Conservation (phyloP, 2,329 filamentous ascomycete species). For the Penicillium sp. region DNA sequence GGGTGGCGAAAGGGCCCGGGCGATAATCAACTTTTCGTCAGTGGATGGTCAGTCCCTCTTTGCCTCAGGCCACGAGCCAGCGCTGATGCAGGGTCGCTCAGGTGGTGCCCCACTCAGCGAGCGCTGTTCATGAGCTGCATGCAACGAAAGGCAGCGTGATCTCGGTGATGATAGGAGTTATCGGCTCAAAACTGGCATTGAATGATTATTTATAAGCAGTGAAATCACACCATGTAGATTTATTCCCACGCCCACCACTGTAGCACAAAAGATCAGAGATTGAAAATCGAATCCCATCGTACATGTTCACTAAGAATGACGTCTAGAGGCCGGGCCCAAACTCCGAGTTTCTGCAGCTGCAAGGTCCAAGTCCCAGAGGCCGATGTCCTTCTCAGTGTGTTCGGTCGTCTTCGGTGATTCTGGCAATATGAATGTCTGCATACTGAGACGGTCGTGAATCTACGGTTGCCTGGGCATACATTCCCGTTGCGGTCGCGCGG, state of each 20-base stretch:
- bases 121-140: not conserved
- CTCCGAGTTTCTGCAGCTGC: not conserved
- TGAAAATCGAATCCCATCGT: not conserved
- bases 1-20: not conserved
- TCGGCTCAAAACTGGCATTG: not conserved
- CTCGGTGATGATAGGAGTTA: not conserved
- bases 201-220: not conserved
- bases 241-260: not conserved
- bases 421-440: not conserved
- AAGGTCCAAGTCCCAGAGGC: not conserved
- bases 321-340: not conserved
- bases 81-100: not conserved
- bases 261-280: constrained; percentile 2
- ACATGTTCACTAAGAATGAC: not conserved
- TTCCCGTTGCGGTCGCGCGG: constrained; percentile 4
- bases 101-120: not conserved
- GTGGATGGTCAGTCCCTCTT: not conserved
- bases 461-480: not conserved
- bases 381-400: not conserved
- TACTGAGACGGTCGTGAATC: not conserved
- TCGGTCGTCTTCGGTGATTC: not conserved
- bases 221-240: not conserved
- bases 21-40: not conserved
- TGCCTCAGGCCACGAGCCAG: not conserved
- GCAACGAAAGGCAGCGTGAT: not conserved